Conservation (phyloP, 768 basidiomycete genomes). For the Clitopilus hobsonii region DNA sequence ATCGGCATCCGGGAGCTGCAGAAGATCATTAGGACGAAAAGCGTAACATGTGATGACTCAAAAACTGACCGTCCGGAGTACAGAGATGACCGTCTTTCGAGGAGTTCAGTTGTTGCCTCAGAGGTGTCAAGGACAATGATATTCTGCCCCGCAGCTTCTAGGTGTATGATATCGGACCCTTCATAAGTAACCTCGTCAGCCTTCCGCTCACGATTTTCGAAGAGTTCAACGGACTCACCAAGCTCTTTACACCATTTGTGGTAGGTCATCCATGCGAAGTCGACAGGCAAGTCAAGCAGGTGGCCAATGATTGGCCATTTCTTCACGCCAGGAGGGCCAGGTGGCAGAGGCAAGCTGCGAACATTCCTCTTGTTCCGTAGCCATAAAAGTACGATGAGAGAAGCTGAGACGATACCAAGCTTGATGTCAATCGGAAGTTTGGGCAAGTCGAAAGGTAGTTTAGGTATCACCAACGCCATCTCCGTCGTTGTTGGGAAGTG, state of each 20-base stretch:
- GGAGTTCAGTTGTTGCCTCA: conserved; percentile 17
- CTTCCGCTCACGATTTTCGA: not conserved
- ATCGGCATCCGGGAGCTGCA: conserved; percentile 9
- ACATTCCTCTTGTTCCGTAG: not conserved
- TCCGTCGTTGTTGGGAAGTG: not conserved
- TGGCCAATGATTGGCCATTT: conserved; percentile 34
- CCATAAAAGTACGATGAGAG: not conserved
- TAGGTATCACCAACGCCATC: not conserved
- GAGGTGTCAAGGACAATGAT: conserved; percentile 18
- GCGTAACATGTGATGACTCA: not conserved
- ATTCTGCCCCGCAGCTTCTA: conserved; percentile 13
- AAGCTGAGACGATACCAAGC: not conserved
- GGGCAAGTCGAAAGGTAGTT: not conserved
- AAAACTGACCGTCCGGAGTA: conserved; percentile 16
- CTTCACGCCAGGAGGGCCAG: conserved; percentile 32
- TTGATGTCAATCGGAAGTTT: not conserved
- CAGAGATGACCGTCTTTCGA: conserved; percentile 16
- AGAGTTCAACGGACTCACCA: conserved; percentile 5
- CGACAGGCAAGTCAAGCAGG: conserved; percentile 23
- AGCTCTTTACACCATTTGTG: not conserved
- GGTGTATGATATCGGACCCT: conserved; percentile 21
- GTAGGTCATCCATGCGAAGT: conserved; percentile 1
- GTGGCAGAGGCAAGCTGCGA: not conserved
- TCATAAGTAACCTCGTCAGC: too few relatives aligned
- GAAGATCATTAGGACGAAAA: not conserved